phyloP scores from a whole-genome alignment of 768 basidiomycete species.

The Lactifluus pinguis region DNA sequence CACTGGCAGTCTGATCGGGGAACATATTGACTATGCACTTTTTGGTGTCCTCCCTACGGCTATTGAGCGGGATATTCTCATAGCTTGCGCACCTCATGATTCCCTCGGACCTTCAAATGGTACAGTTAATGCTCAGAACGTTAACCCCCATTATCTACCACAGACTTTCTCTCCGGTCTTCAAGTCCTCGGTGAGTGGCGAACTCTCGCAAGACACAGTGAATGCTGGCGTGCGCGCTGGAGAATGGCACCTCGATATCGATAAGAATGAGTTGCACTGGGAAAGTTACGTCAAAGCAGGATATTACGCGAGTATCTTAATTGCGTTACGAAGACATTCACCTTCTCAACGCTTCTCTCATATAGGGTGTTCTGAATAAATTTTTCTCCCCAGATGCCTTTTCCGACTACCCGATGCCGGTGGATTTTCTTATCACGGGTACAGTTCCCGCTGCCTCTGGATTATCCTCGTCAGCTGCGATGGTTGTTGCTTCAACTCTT shows the following conservation, averaged over 20 bases:
- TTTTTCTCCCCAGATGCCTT: constrained; percentile 35
- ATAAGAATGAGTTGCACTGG: constrained; percentile 64
- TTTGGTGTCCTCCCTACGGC: constrained; percentile 84
- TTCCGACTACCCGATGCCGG: constrained; percentile 37
- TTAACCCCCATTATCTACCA: constrained; percentile 48
- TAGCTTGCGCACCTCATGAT: constrained; percentile 52
- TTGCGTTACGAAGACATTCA: not conserved
- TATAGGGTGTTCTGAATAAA: constrained; percentile 57
- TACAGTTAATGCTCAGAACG: constrained; percentile 53
- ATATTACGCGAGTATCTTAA: constrained; percentile 50
- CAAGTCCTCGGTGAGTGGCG: constrained; percentile 24
- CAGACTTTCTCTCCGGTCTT: constrained; percentile 49
- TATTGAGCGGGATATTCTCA: constrained; percentile 74
- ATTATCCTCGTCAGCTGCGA: constrained; percentile 79
- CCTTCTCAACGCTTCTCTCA: not conserved
- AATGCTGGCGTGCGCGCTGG: constrained; percentile 34
- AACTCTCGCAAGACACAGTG: constrained; percentile 29
- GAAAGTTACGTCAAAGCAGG: constrained; percentile 85
- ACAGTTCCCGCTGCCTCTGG: constrained; percentile 83
- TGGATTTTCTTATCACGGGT: constrained; percentile 73
- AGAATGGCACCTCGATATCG: constrained; percentile 69
- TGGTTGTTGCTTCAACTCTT: constrained; percentile 82
- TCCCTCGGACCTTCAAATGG: constrained; percentile 34
- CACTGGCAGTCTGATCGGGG: constrained; percentile 37
- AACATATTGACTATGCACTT: constrained; percentile 78